Percentiles rank a stretch among this genome's conserved stretches.
phyloP scores from a whole-genome alignment of 805 yeast species.

The Tetrapisispora taiwanensis region DNA sequence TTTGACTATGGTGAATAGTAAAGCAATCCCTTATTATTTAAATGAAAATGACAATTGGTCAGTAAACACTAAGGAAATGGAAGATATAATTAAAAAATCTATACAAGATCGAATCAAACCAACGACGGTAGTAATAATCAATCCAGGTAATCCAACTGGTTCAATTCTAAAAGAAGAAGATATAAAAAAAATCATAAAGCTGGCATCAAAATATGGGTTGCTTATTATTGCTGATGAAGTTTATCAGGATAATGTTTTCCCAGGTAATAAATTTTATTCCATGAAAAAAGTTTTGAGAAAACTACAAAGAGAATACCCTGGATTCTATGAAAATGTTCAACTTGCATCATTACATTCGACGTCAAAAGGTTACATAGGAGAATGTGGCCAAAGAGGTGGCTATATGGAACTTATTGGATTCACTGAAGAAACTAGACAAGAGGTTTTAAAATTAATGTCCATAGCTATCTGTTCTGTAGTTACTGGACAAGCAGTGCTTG shows the following conservation, averaged over 20 bases:
- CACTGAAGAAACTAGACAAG: constrained; percentile 50
- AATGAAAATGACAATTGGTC: constrained; percentile 81
- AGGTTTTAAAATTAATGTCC: constrained; percentile 78
- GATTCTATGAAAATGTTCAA: constrained; percentile 59
- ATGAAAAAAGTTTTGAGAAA: constrained; percentile 67
- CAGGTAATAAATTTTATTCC: constrained; percentile 66
- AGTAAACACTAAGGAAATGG: constrained; percentile 58
- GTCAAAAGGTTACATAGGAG: constrained; percentile 94
- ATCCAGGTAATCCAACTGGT: constrained; percentile 99
- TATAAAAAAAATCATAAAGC: constrained; percentile 57
- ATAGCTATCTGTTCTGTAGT: constrained; percentile 90
- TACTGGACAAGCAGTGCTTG: constrained; percentile 86
- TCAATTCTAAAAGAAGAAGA: constrained; percentile 56
- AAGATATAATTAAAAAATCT: constrained; percentile 40
- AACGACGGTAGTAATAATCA: constrained; percentile 78
- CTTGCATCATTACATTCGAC: constrained; percentile 94
- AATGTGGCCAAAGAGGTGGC: constrained; percentile 99
- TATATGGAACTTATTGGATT: constrained; percentile 91
- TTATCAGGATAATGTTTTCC: constrained; percentile 84
- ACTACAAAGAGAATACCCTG: constrained; percentile 44
- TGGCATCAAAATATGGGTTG: constrained; percentile 77
- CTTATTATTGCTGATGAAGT: constrained; percentile 95
- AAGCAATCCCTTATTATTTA: constrained; percentile 75
- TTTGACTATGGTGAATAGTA: constrained; percentile 67
- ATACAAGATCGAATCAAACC: constrained; percentile 47